Percentiles rank a stretch among this genome's conserved stretches.
phyloP scores from a whole-genome alignment of 768 basidiomycete species.

The Kwoniella dejecticola region DNA sequence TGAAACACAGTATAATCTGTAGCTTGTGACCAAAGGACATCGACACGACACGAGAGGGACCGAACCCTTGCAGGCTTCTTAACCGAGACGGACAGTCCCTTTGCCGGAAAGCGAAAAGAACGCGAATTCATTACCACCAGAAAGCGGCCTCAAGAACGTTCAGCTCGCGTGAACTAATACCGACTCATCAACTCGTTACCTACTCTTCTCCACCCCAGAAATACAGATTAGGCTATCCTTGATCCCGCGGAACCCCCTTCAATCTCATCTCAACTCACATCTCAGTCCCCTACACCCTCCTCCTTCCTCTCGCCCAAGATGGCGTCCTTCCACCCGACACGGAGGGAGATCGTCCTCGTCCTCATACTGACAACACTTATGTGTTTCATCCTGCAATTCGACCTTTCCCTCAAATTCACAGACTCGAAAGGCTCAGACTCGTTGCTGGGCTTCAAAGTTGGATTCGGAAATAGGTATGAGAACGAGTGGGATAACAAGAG shows the following conservation, averaged over 20 bases:
- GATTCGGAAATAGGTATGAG: slow-evolving; percentile 17
- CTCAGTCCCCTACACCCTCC: not conserved
- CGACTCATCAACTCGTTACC: slow-evolving; percentile 1
- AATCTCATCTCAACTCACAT: too few relatives aligned
- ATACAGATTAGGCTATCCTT: too few relatives aligned
- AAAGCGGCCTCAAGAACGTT: too few relatives aligned
- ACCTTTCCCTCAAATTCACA: slow-evolving; percentile 64
- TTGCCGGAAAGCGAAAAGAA: too few relatives aligned
- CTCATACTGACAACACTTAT: slow-evolving; percentile 69
- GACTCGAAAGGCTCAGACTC: slow-evolving; percentile 42
- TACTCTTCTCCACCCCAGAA: not conserved
- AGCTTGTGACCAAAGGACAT: too few relatives aligned
- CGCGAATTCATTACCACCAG: too few relatives aligned
- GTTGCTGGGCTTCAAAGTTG: slow-evolving; percentile 34
- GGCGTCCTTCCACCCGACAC: slow-evolving; percentile 60
- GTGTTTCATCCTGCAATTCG: slow-evolving; percentile 73
- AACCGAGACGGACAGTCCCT: too few relatives aligned
- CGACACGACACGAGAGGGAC: too few relatives aligned
- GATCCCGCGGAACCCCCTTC: too few relatives aligned
- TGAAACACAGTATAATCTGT: too few relatives aligned
- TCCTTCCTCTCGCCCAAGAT: slow-evolving; percentile 8
- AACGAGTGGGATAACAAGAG: slow-evolving; percentile 21
- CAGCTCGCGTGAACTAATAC: too few relatives aligned
- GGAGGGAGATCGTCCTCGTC: slow-evolving; percentile 72
- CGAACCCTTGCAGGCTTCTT: too few relatives aligned